phyloP scores from a whole-genome alignment of 2,329 filamentous ascomycete species.

The Pseudonectria buxi region DNA sequence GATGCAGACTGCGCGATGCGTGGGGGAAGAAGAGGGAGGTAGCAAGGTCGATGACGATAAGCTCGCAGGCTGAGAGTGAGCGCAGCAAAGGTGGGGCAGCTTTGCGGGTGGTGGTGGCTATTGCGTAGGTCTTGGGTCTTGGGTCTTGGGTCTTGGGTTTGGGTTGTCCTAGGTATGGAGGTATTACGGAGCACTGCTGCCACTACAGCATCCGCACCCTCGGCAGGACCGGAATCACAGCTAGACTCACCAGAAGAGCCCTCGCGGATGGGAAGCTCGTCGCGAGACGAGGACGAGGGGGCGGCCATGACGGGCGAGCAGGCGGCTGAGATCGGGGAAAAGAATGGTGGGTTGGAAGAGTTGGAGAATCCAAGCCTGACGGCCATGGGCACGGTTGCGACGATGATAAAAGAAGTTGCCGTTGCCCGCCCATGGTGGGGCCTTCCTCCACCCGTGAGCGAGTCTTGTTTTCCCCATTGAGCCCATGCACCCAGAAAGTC shows the following conservation, averaged over 20 bases:
- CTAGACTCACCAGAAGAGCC: slow-evolving; percentile 19
- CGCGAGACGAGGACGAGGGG: slow-evolving; percentile 8
- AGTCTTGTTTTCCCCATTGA: slow-evolving; percentile 2
- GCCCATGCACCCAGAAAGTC: too few species aligned
- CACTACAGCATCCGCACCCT: too few species aligned
- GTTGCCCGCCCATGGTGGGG: slow-evolving; percentile 16
- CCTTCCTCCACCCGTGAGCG: slow-evolving; percentile 10
- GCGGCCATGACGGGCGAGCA: slow-evolving; percentile 7
- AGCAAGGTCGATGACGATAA: neutral
- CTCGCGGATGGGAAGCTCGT: slow-evolving; percentile 13
- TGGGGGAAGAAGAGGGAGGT: slow-evolving; percentile 4
- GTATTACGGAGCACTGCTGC: too few species aligned
- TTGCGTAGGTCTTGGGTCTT: too few species aligned
- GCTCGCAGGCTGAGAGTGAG: slow-evolving; percentile 1
- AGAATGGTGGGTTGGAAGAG: slow-evolving; percentile 11
- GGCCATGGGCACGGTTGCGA: slow-evolving; percentile 14
- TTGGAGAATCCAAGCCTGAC: slow-evolving; percentile 12
- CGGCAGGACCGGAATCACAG: slow-evolving; percentile 17
- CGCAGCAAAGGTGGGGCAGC: slow-evolving; percentile 20
- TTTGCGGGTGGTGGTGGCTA: slow-evolving; percentile 1
- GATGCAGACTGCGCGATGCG: neutral
- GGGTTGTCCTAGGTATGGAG: too few species aligned
- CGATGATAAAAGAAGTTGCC: slow-evolving; percentile 22
- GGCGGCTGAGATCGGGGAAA: slow-evolving; percentile 6
- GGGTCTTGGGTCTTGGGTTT: too few species aligned